Conservation (phyloP, 2,329 filamentous ascomycete genomes). For the Pyrenochaeta sp. region DNA sequence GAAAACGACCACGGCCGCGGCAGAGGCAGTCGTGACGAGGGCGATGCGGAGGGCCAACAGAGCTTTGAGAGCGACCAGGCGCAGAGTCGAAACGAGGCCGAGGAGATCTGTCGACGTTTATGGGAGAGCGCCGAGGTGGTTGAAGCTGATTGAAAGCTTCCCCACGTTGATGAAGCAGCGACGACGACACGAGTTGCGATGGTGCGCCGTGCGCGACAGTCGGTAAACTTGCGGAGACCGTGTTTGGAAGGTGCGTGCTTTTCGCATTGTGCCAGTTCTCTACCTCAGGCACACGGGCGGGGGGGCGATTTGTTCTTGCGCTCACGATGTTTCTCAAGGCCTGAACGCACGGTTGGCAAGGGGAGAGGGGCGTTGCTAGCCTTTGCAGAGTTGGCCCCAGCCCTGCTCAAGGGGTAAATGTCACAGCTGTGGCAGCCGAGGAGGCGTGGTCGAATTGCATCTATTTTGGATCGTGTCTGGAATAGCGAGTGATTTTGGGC, state of each 20-base stretch:
- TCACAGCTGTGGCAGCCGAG: neutral
- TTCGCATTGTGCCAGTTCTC: neutral
- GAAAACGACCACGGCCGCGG: conserved; percentile 28
- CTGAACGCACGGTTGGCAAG: conserved; percentile 1
- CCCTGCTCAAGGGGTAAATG: neutral
- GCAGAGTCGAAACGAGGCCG: conserved; percentile 42
- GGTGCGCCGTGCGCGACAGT: neutral
- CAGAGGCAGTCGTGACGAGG: conserved; percentile 28
- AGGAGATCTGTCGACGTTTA: conserved; percentile 51
- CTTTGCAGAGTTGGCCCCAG: neutral
- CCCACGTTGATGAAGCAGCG: conserved; percentile 8
- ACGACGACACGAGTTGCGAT: conserved; percentile 2
- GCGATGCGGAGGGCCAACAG: conserved; percentile 31
- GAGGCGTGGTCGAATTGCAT: neutral
- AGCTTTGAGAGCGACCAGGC: conserved; percentile 41
- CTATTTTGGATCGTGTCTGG: neutral
- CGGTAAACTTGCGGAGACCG: neutral
- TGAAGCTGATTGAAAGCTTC: conserved; percentile 42
- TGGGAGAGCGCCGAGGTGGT: conserved; percentile 51
- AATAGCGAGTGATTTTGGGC: neutral
- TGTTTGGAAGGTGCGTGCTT: conserved; percentile 12
- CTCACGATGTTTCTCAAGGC: neutral
- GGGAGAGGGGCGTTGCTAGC: conserved; percentile 5
- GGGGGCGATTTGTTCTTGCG: neutral
- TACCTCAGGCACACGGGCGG: neutral